These are phyloP conservation scores for Malus orientalis DNA, from an alignment of 306 rosid species.

Conservation along the genomic window DNA sequence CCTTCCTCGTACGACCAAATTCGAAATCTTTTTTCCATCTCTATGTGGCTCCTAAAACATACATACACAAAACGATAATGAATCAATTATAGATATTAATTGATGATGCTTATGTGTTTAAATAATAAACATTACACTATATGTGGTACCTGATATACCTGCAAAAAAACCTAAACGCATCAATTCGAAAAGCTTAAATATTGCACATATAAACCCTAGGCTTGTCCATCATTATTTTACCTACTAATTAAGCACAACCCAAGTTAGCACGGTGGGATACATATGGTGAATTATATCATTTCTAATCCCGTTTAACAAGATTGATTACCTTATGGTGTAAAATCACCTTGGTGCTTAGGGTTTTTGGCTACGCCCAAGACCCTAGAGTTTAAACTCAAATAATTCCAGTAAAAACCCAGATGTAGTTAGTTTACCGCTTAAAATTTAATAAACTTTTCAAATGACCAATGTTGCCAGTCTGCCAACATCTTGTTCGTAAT, in stretches of 20 bases:
- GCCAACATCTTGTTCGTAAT: no score
- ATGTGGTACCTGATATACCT: neutral
- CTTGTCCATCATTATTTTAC: neutral
- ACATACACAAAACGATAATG: neutral
- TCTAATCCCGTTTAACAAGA: neutral
- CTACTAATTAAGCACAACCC: no score
- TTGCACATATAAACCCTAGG: neutral
- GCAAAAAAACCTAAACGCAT: neutral
- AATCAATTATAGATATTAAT: neutral
- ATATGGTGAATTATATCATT: neutral
- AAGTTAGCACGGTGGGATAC: no score
- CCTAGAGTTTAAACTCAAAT: neutral
- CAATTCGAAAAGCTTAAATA: neutral
- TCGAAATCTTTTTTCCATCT: slow-evolving; percentile 63
- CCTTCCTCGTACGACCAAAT: slow-evolving; percentile 66
- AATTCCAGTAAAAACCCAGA: neutral
- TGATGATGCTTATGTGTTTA: neutral
- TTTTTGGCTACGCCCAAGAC: neutral
- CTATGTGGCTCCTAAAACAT: slow-evolving; percentile 26
- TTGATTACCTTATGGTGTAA: neutral
- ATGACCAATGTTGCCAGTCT: no score
- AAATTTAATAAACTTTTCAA: neutral
- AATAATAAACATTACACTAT: neutral
- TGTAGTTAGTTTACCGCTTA: neutral
- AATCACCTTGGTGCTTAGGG: neutral